Conservation (phyloP, 2,329 filamentous ascomycete species). For the Colletotrichum salicis region DNA sequence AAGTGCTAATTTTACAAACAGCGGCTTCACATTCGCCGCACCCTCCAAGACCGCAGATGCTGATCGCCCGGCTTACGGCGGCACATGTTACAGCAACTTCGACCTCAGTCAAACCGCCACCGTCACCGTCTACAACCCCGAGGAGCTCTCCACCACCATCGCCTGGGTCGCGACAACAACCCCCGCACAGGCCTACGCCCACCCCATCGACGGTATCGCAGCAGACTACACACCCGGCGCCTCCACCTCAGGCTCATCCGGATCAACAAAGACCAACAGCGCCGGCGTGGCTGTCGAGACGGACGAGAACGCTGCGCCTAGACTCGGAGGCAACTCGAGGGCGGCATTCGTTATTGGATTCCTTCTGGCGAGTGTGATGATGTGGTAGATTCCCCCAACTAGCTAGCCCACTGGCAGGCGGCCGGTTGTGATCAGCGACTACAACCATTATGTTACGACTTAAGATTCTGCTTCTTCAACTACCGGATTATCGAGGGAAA, state of each 20-base stretch:
- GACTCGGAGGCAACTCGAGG: conserved; percentile 24
- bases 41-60: conserved; percentile 11
- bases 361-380: conserved; percentile 24
- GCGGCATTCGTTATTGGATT: conserved; percentile 17
- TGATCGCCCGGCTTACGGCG: conserved; percentile 31
- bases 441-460: background rate
- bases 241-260: background rate
- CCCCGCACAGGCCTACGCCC: conserved; percentile 31
- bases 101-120: conserved; percentile 26
- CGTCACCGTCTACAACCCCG: conserved; percentile 31
- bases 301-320: conserved; percentile 19
- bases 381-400: conserved; percentile 8
- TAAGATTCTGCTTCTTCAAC: background rate
- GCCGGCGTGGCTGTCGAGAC: conserved; percentile 16
- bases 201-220: conserved; percentile 29
- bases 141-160: conserved; percentile 29
- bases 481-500: background rate
- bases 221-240: conserved; percentile 28
- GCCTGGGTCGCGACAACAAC: conserved; percentile 25
- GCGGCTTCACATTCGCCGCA: conserved; percentile 28
- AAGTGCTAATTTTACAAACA: background rate
- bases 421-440: background rate
- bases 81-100: conserved; percentile 33
- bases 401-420: too few relatives aligned
- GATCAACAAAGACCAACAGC: background rate